These are phyloP conservation scores for Fragilariopsis cylindrus DNA, from an alignment of 108 stramenopile species.

Conservation along the genomic window DNA sequence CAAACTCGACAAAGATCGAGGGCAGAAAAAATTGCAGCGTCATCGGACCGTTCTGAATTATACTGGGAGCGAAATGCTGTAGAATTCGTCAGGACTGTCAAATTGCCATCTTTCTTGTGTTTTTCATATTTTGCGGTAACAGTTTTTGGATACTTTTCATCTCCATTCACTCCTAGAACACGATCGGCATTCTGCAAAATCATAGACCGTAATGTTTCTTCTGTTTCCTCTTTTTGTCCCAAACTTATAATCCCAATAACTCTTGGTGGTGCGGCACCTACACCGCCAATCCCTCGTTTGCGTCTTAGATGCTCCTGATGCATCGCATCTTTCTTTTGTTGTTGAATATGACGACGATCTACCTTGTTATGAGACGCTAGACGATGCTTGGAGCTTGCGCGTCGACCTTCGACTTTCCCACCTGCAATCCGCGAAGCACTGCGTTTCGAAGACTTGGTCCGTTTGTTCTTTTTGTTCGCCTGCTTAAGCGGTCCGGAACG, in stretches of 20 bases:
- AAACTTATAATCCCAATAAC: constrained; percentile 89
- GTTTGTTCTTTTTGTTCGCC: constrained; percentile 82
- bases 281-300: constrained; percentile 44
- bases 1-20: constrained; percentile 87
- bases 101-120: constrained; percentile 76
- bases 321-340: constrained; percentile 61
- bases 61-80: constrained; percentile 75
- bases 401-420: constrained; percentile 61
- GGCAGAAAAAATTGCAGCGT: constrained; percentile 76
- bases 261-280: constrained; percentile 55
- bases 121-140: constrained; percentile 65
- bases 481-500: constrained; percentile 62
- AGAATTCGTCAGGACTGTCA: constrained; percentile 79
- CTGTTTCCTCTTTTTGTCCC: constrained; percentile 52
- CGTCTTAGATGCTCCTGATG: constrained; percentile 44
- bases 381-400: constrained; percentile 23
- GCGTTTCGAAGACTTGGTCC: constrained; percentile 74
- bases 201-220: constrained; percentile 58
- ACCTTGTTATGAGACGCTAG: constrained; percentile 55
- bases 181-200: constrained; percentile 47
- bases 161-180: constrained; percentile 25
- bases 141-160: constrained; percentile 33
- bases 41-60: constrained; percentile 24
- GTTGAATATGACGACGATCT: constrained; percentile 64
- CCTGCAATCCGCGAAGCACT: constrained; percentile 53